Base-by-base conservation (phyloP, 1,284 basidiomycete species). In the Hemileia vastatrix region DNA sequence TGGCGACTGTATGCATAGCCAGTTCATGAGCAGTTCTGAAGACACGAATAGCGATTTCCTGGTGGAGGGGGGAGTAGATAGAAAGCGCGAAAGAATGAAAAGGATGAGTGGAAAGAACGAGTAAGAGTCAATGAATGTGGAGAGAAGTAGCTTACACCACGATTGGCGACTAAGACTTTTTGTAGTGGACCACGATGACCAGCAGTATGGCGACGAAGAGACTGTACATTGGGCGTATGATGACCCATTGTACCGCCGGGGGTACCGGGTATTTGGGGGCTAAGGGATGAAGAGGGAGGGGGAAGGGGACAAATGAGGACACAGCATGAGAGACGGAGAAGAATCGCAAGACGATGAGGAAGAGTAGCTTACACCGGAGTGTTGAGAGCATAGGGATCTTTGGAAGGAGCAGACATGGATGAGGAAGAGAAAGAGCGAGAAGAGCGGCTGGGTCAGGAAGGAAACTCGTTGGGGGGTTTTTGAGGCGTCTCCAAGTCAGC, bases 31-130 rank as follows among this genome's bases (percentile, higher is more conserved):
- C 90, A 1, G 95, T 97, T 74, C 95, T 83, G 83, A 98, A 96
- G 56, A 99, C 92, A 77, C 95, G 88, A 73, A 98, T 93, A 32
- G 95, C 95, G 76, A 99, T 99, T 87, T 99, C 94, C 90, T 93
- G 71, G 9, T 32, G 8, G 2, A 67, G 49, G 33, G 33, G 54
- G 23, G 64, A 45, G 13, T 19, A 24, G 33, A 32, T 45, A 18
- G 13, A 27, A 54, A 31, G 15, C 32, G 27, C 27, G 3, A 11
- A 31, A 32, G 4, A 6, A 15, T 31, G 27, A 15, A n/a, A 31
- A 13, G 13, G 18, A 21, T 40, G n/a, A 48, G 31, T 11, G 47
- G 40, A 19, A 27, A 31, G 32, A 2, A 13, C 31, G n/a, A 40
- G 18, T 19, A n/a, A n/a, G 9, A 11, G 5, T 9, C n/a, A 52